A percentile compares a stretch with the other conserved stretches of the same genome.
phyloP scores from a whole-genome alignment of 1,139 yeast species.

The Pichia sp. region DNA sequence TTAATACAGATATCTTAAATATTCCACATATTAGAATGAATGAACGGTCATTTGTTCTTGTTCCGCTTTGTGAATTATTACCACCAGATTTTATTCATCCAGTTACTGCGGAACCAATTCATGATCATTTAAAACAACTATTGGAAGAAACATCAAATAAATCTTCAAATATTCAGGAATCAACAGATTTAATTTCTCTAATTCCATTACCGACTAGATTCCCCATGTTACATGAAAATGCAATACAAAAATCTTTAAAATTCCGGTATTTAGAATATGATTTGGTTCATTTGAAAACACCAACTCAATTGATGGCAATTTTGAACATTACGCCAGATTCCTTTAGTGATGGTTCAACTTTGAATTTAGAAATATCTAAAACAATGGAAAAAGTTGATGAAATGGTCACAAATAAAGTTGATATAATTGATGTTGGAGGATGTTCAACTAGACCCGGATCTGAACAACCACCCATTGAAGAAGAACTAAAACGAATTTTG shows the following conservation, averaged over 20 bases:
- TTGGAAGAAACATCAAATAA: slow-evolving; percentile 26
- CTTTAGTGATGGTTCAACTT: slow-evolving; percentile 81
- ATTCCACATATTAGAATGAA: slow-evolving; percentile 87
- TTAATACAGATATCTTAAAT: slow-evolving; percentile 52
- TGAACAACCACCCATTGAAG: slow-evolving; percentile 44
- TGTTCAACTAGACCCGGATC: slow-evolving; percentile 88
- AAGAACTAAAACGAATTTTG: slow-evolving; percentile 57
- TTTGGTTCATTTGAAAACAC: slow-evolving; percentile 28
- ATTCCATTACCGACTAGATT: slow-evolving; percentile 38
- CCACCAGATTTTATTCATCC: slow-evolving; percentile 67
- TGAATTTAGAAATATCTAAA: slow-evolving; percentile 34
- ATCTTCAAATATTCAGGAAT: slow-evolving; percentile 36
- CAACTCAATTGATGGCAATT: slow-evolving; percentile 72
- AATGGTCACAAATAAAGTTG: slow-evolving; percentile 44
- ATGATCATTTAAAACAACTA: slow-evolving; percentile 59
- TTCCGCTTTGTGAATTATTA: slow-evolving; percentile 78
- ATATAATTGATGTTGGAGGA: slow-evolving; percentile 86
- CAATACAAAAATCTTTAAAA: neutral
- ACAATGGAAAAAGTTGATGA: slow-evolving; percentile 40
- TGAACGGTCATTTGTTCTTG: slow-evolving; percentile 83
- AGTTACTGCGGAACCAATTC: slow-evolving; percentile 73
- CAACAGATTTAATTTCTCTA: slow-evolving; percentile 38
- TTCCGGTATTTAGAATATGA: slow-evolving; percentile 37
- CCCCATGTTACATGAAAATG: slow-evolving; percentile 10
- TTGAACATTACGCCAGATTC: slow-evolving; percentile 91